Percentiles rank a stretch among this genome's conserved stretches.
Conservation (phyloP, 2,329 filamentous ascomycete genomes). For the Leptographium wingfieldii region DNA sequence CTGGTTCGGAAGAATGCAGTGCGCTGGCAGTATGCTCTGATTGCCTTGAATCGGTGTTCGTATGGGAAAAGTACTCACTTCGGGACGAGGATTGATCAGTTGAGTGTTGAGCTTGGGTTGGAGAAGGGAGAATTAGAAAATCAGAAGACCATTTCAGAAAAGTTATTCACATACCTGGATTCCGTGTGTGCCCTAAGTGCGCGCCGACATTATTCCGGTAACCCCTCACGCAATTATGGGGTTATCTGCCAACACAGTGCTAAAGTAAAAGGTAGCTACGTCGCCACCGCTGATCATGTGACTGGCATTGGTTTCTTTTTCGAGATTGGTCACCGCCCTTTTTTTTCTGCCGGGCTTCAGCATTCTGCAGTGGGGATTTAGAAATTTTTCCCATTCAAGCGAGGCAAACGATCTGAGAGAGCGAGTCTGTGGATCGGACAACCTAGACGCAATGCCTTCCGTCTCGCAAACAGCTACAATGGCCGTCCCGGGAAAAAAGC, state of each 20-base stretch:
- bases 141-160: slow-evolving; percentile 2
- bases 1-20: background rate
- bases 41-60: background rate
- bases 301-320: background rate
- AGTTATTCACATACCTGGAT: slow-evolving; percentile 4
- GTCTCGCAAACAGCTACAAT: slow-evolving; percentile 4
- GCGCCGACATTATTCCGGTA: slow-evolving; percentile 10
- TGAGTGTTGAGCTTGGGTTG: slow-evolving; percentile 25
- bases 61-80: slow-evolving; percentile 12
- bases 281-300: background rate
- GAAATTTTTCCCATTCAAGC: slow-evolving; percentile 6
- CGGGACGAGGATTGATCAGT: slow-evolving; percentile 31
- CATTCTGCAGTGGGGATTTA: background rate
- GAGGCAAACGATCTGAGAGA: background rate
- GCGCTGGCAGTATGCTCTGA: background rate
- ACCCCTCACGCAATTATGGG: slow-evolving; percentile 1
- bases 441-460: background rate
- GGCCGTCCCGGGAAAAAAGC: slow-evolving; percentile 28
- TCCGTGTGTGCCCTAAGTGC: slow-evolving; percentile 13
- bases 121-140: slow-evolving; percentile 6
- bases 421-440: background rate
- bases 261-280: background rate
- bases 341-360: slow-evolving; percentile 5
- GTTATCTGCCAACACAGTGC: background rate
- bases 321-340: slow-evolving; percentile 5